Base-by-base conservation (phyloP, 768 basidiomycete species). In the Lactarius sanguifluus region DNA sequence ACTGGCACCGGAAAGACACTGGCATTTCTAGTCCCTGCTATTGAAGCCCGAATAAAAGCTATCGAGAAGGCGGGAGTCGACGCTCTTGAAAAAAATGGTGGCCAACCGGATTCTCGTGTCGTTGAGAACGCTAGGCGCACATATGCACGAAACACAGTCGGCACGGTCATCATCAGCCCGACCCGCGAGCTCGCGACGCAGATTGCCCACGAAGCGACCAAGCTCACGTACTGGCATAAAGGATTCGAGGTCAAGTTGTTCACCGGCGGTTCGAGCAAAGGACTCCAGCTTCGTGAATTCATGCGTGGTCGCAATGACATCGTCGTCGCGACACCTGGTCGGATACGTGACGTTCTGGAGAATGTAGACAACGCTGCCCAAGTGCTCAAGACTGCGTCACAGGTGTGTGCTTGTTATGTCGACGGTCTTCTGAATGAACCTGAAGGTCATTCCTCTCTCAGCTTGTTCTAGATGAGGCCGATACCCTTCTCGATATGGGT, bases 391-490 rank as follows among this genome's bases (percentile, higher is more conserved):
- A 77, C 81, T 20, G 82, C 89, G 2, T 81, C 86, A 71, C 79
- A 86, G 70, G 91, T 91, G 70, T 54, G 87, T 79, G 13, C 23
- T 32, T 57, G 32, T 61, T 30, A 41, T 41, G 9, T 57, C 52
- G 20, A 32, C 64, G 16, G 50, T 59, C 20, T 36, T 23, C 41
- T 64, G n/a, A 63, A 67, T 65, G n/a, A 64, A 50, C n/a, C 16
- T 34, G 8, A 43, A 12, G 10, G 23, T 23, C 12, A 61, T 25
- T 3, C 36, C 38, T 23, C 68, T 60, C 43, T 13, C 69, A 94
- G 91, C 83, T 98, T 61, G 83, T 98, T 66, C 80, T 98, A 64
- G 97, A 98, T 73, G 94, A 97, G 75, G 92, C 94, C 13, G 95
- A 98, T 73, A 92, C 90, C 0, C 81, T 96, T 15, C 81, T 98